Evolutionary conservation across 2,329 filamentous ascomycete species (phyloP), one percentile per base, ranked within the genome.

Genomic region (Cladophialophora psammophila): DNA sequence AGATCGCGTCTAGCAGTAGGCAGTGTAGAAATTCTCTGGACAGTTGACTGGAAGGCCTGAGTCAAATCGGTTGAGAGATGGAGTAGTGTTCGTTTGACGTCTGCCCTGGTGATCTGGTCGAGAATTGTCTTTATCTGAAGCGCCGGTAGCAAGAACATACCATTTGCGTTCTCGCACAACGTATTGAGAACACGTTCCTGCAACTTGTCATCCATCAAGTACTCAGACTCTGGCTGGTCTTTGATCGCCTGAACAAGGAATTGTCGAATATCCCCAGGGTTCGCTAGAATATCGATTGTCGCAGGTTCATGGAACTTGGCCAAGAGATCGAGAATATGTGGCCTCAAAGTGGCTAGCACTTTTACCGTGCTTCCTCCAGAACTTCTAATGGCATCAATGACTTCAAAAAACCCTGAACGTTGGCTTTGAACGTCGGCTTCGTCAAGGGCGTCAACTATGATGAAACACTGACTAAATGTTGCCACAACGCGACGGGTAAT

Each of bases 81-180:
- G 3, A 66, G 55, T 26, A 78, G 69, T 18, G 72, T 69, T 64
- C 72, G 67, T 50, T 71, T 69, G 64, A 77, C 74, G 45, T 77
- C 75, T 15, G 72, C 73, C 62, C 69, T 71, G 9, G 76, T 76
- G 15, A 74, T 69, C 65, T 75, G 72, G 38, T 74, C 71, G 6
- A 76, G 60, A 36, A 78, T 72, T 2, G 70, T 71, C 48, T 69
- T 69, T 56, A 77, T 72, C 55, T 77, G 76, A n/a, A 78, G 70
- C 3, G 74, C 74, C 5, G 76, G 74, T 6, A 78, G 69, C 15
- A 78, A 66, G 60, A 72, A 78, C 73, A 76, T 74, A 54, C 74
- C 72, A 31, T 73, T 69, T n/a, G 75, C 72, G 45, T 62, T 73
- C 10, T 65, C 57, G 18, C 66, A 67, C 20, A 78, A 67, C 38